Base-by-base conservation (phyloP, 768 basidiomycete genomes). In the Coprinopsis marcescibilis region DNA sequence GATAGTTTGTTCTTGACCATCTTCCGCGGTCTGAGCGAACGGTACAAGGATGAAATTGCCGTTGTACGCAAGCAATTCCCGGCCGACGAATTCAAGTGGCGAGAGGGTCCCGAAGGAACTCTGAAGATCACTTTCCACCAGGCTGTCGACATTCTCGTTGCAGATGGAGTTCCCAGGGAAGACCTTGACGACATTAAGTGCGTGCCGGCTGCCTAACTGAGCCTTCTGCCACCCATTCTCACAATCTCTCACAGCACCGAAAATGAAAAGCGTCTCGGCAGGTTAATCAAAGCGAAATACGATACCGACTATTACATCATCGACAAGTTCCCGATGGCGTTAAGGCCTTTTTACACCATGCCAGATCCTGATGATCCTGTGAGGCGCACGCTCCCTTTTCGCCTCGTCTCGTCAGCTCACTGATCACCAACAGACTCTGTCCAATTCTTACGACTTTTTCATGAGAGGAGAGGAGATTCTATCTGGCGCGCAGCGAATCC, bases 371-470 rank as follows among this genome's bases (percentile, higher is more conserved):
- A 78, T 52, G 86, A 98, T 66, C 83, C 89, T 5, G 90, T 92
- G 56, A 55, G 83, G 67, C 23, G 45, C 40, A 50, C 23, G 15
- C 20, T 43, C n/a, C 14, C 51, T 43, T 50, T 43, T n/a, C n/a
- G n/a, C 38, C 35, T 38, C 52, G 26, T 32, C 25, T 34, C 26
- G 25, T 14, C 2, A 23, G 14, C 36, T 27, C 42, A 17, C 50
- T 48, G 48, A 30, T 45, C 55, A 51, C 17, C 51, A 23, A 17
- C 57, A 94, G 86, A 82, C 80, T 6, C 72, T 96, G 32, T 97
- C 96, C 42, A 98, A 98, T 68, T 98, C 96, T 19, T 99, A 98
- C 66, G 96, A 99, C 69, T 98, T 99, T 71, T 98, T 99, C 78
- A 97, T 99, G 95, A 81, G 96, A 25, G 96, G 96, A 10, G 93